Base-by-base conservation (phyloP, 2,329 filamentous ascomycete genomes). In the Pseudogymnoascus sp. region DNA sequence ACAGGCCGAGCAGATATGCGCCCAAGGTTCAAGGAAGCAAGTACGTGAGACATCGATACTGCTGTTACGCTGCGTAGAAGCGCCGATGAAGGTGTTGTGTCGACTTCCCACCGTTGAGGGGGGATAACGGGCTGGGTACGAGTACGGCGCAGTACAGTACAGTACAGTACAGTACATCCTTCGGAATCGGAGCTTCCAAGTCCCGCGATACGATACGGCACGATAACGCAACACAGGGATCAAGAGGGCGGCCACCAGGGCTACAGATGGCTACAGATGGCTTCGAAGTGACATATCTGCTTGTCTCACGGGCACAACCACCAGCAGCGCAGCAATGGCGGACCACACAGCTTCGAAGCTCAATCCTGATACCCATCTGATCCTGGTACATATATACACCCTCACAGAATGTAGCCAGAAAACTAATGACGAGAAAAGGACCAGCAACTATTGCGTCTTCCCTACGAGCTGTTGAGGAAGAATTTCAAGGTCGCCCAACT, bases 391-490 rank as follows among this genome's bases (percentile, higher is more conserved):
- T 66, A 46, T 40, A 64, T 26, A 61, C 43, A 61, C 43, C 60
- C 60, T 56, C 28, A 22, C 61, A 43, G 33, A 38, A 50, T 40
- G 28, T 43, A 60, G 60, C 43, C 60, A 28, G 38, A 33, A 59
- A 62, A 50, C 65, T 68, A 65, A 70, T 59, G 60, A 26, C 50
- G 53, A 33, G 60, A 28, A 22, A 68, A 93, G 92, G 95, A 99
- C 73, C 93, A 98, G 83, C 89, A 93, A 3, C 89, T 98, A 68
- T 86, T 99, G 68, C 91, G 93, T 35, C 86, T 98, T 22, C 95
- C 95, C 16, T 89, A 93, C 76, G 95, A 98, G 74, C 89, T 97
- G 63, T 87, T 96, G 22, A 89, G 92, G 63, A 93, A 95, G 75
- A 98, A 96, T 78, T 96, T 98, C 78, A 95, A 96, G 71, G 86